These are phyloP conservation scores for Cicer pinnatifidum DNA, from an alignment of 306 rosid genomes.

Conservation along the genomic window DNA sequence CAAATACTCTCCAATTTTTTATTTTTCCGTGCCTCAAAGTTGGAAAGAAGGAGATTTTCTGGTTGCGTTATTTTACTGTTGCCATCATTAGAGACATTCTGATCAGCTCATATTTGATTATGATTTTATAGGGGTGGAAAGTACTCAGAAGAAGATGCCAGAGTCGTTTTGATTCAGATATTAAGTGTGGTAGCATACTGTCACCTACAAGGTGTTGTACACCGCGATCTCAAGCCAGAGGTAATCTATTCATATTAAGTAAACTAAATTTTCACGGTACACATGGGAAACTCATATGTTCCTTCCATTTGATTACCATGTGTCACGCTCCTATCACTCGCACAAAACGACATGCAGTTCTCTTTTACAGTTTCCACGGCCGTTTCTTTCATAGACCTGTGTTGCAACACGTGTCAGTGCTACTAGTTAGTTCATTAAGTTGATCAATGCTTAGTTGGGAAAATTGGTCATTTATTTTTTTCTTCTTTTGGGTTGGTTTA, in stretches of 20 bases:
- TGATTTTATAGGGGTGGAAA: conserved; percentile 73
- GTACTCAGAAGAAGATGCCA: conserved; percentile 69
- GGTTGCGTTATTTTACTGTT: conserved; percentile 34
- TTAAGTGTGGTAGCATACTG: conserved; percentile 65
- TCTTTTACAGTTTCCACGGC: neutral
- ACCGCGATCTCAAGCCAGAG: conserved; percentile 71
- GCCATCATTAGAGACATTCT: conserved; percentile 10
- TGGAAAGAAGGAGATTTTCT: conserved; percentile 21
- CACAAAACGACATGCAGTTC: neutral
- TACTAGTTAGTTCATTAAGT: conserved; percentile 33
- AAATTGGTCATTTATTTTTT: conserved; percentile 4
- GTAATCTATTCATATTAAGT: conserved; percentile 44
- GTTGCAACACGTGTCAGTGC: neutral
- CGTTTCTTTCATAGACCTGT: neutral
- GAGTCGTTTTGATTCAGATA: conserved; percentile 61
- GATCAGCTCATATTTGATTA: conserved; percentile 26
- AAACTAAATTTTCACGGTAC: neutral
- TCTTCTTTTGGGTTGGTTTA: conserved; percentile 12
- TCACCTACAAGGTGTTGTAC: conserved; percentile 70
- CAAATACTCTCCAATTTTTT: conserved; percentile 25
- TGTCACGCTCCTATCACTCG: neutral
- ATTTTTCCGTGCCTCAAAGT: conserved; percentile 26
- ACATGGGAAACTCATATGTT: neutral
- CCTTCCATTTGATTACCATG: neutral
- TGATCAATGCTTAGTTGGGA: conserved; percentile 13